These are phyloP conservation scores for Rhizophagus clarus DNA, from an alignment of 192 early-diverging fungal species.

Conservation along the genomic window DNA sequence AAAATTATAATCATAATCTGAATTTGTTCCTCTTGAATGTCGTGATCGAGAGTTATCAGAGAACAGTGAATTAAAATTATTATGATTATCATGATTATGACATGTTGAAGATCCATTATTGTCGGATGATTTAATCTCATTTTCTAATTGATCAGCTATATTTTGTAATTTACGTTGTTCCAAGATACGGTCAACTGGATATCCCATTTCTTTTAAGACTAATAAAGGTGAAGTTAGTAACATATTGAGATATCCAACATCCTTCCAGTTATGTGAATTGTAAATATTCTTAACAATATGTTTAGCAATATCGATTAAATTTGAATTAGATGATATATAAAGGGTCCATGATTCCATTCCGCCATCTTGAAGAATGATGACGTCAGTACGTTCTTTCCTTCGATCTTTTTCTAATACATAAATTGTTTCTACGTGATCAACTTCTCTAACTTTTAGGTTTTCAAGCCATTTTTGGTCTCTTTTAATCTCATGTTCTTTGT, in stretches of 20 bases:
- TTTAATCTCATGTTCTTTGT: constrained; percentile 47
- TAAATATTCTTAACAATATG: neutral
- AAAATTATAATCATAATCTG: no score
- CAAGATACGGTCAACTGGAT: neutral
- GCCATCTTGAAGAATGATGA: constrained; percentile 40
- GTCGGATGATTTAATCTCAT: neutral
- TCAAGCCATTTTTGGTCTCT: constrained; percentile 59
- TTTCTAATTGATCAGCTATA: neutral
- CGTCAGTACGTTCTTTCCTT: constrained; percentile 7
- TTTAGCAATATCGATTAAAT: neutral
- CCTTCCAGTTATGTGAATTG: neutral
- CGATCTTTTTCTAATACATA: constrained; percentile 45
- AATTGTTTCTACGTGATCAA: constrained; percentile 63
- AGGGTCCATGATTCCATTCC: constrained; percentile 5
- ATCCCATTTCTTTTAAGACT: neutral
- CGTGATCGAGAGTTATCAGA: no score
- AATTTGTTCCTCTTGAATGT: no score
- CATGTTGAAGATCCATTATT: constrained; percentile 1
- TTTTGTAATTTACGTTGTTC: neutral
- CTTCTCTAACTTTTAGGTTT: constrained; percentile 66
- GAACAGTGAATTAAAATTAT: no score
- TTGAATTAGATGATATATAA: neutral
- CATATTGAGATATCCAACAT: neutral
- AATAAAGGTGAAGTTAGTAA: neutral
- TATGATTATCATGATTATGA: no score